phyloP scores from a whole-genome alignment of 495 filamentous ascomycete genomes.

The Penicillium mononematosum region DNA sequence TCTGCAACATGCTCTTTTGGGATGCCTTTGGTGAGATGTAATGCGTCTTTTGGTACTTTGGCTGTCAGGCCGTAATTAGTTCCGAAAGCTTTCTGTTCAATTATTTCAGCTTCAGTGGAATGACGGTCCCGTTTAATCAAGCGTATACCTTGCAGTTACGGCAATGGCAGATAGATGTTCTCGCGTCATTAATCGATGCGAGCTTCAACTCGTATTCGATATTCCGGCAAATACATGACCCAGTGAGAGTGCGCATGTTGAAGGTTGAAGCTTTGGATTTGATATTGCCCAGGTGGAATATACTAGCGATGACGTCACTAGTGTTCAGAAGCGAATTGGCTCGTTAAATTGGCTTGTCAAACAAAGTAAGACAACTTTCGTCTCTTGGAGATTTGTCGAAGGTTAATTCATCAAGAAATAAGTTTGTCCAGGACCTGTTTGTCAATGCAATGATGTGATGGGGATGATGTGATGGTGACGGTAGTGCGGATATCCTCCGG shows the following conservation, averaged over 20 bases:
- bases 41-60: constrained; percentile 54
- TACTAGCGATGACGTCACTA: not conserved
- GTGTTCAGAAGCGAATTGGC: not conserved
- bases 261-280: not conserved
- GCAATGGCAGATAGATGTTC: constrained; percentile 67
- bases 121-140: not conserved
- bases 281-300: not conserved
- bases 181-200: constrained; percentile 51
- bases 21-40: constrained; percentile 39
- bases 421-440: too few species aligned
- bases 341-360: not conserved
- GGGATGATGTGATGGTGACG: constrained; percentile 3
- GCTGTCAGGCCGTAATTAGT: constrained; percentile 62
- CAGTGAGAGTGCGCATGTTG: constrained; percentile 37
- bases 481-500: not conserved
- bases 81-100: constrained; percentile 56
- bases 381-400: not conserved
- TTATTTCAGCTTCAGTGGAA: not conserved
- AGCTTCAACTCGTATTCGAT: constrained; percentile 49
- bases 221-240: constrained; percentile 50
- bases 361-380: not conserved
- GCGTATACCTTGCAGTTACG: constrained; percentile 53
- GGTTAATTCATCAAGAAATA: not conserved
- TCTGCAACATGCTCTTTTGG: constrained; percentile 54
- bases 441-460: not conserved